Evolutionary conservation across 179 eudicot species (phyloP).

Genomic region (Amaranthus tricolor): DNA sequence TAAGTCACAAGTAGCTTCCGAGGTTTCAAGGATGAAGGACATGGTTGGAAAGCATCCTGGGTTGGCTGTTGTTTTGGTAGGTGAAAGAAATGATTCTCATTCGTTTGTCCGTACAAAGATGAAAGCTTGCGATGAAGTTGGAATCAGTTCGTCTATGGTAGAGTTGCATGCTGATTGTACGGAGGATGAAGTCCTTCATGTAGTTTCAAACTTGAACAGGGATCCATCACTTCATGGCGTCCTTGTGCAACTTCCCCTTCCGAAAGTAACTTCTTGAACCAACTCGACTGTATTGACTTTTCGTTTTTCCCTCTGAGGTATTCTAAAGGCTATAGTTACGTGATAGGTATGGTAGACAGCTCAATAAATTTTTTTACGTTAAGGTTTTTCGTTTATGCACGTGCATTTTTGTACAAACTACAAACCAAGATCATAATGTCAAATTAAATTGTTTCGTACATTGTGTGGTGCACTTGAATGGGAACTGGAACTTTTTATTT

Average conservation of each 20-base stretch:
- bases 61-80: slow-evolving; percentile 50
- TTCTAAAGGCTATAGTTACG: background rate
- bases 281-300: background rate
- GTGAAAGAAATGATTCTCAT: slow-evolving; percentile 47
- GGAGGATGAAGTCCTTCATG: slow-evolving; percentile 36
- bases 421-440: background rate
- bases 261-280: slow-evolving; percentile 38
- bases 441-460: background rate
- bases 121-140: slow-evolving; percentile 53
- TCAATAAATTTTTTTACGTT: background rate
- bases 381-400: background rate
- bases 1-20: slow-evolving; percentile 41
- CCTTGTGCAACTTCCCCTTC: slow-evolving; percentile 58
- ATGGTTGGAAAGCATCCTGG: slow-evolving; percentile 41
- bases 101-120: slow-evolving; percentile 45
- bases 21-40: slow-evolving; percentile 38
- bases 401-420: background rate
- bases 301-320: background rate
- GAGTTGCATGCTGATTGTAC: slow-evolving; percentile 41
- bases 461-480: background rate
- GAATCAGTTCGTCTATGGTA: slow-evolving; percentile 37
- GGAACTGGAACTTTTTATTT: background rate
- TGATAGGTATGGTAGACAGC: background rate
- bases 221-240: slow-evolving; percentile 51
- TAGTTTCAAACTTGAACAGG: slow-evolving; percentile 35